phyloP scores from a whole-genome alignment of 352 stramenopile species.

The Globisporangium rhizosaccharum region DNA sequence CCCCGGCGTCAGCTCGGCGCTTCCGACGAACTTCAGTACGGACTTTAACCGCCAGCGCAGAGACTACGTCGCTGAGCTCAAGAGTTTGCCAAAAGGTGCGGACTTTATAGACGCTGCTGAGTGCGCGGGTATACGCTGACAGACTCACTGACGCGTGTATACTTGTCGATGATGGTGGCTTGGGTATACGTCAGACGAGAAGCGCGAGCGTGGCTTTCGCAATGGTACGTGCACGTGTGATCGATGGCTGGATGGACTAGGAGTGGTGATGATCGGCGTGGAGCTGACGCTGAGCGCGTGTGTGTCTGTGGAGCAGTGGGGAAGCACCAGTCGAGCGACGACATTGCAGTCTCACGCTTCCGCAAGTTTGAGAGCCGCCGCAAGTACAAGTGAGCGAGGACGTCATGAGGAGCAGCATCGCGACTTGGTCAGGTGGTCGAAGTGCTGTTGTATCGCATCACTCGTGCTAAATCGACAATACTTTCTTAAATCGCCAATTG shows the following conservation, averaged over 20 bases:
- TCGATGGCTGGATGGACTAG: background rate
- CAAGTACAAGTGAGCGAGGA: conserved; percentile 21
- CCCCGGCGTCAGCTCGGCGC: conserved; percentile 32
- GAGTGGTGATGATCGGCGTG: background rate
- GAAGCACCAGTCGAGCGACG: conserved; percentile 60
- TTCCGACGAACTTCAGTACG: conserved; percentile 70
- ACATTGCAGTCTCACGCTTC: conserved; percentile 60
- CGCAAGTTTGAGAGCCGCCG: conserved; percentile 68
- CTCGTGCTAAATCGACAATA: too few species aligned
- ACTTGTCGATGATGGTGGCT: too few species aligned
- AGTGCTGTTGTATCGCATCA: too few species aligned
- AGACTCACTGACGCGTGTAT: too few species aligned
- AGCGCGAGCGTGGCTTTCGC: conserved; percentile 59
- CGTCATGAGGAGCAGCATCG: background rate
- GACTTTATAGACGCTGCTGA: too few species aligned
- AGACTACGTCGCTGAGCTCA: conserved; percentile 65
- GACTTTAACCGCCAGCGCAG: conserved; percentile 73
- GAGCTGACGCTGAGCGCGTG: background rate
- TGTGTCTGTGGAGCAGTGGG: conserved; percentile 22
- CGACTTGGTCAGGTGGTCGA: too few species aligned
- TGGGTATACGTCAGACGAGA: conserved; percentile 31
- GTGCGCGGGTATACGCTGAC: too few species aligned
- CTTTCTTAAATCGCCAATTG: too few species aligned
- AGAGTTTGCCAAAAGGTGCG: conserved; percentile 39
- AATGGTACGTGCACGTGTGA: conserved; percentile 23